These are phyloP conservation scores for Verticillium isaacii DNA, from an alignment of 2,329 filamentous ascomycete genomes.

Conservation along the genomic window DNA sequence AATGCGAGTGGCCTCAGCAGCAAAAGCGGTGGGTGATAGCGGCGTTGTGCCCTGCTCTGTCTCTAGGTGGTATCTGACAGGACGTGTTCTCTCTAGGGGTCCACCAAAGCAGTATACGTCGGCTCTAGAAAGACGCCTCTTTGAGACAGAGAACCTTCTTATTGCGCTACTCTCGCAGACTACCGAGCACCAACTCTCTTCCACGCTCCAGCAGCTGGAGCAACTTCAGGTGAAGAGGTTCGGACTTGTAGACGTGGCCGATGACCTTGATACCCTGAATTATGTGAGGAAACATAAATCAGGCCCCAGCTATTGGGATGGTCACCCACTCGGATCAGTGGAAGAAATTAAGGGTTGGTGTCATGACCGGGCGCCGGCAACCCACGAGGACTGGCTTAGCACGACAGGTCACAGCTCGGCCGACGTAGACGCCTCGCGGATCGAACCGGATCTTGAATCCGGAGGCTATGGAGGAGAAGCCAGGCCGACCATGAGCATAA, in stretches of 20 bases:
- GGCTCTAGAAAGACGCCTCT: conserved; percentile 8
- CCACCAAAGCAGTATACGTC: conserved; percentile 8
- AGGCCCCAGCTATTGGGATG: conserved; percentile 6
- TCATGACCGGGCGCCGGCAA: no score
- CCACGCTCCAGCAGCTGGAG: neutral
- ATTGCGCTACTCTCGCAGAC: conserved; percentile 1
- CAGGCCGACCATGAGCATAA: no score
- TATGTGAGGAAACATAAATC: neutral
- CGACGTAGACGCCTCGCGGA: neutral
- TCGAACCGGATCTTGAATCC: no score
- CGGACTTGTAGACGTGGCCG: neutral
- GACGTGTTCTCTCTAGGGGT: neutral
- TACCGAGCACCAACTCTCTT: conserved; percentile 1
- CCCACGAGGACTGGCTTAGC: no score
- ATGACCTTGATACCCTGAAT: neutral
- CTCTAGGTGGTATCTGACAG: no score
- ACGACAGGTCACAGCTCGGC: no score
- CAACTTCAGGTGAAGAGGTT: neutral
- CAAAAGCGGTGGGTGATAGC: conserved; percentile 7
- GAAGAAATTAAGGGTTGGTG: neutral
- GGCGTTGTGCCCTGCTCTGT: no score
- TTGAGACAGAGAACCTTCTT: conserved; percentile 6
- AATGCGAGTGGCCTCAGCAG: conserved; percentile 10
- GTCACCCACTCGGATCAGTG: conserved; percentile 4
- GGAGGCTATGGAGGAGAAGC: no score